Evolutionary conservation across 306 rosid species (phyloP), one percentile per base, ranked within the genome.

Genomic region (Boehmeria nivea): DNA sequence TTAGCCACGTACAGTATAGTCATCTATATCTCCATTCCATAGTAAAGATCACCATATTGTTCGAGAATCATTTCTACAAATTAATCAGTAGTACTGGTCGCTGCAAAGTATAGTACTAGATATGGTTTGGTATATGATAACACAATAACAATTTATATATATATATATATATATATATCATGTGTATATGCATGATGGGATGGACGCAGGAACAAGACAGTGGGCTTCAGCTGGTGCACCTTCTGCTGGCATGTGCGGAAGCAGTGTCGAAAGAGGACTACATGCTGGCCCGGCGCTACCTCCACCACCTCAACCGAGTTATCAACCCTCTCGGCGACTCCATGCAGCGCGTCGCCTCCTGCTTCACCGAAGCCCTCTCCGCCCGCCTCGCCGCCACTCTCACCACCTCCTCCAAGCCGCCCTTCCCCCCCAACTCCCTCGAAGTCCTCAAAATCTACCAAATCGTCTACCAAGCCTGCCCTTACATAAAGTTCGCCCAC

Each of bases 171-270:
- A n/a, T n/a, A n/a, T n/a, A n/a, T n/a, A n/a, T n/a, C n/a, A n/a
- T 11, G 13, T 55, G n/a, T n/a, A n/a, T n/a, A 31, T 31, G 36
- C 36, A 10, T 31, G 36, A 31, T n/a, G n/a, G n/a, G n/a, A n/a
- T n/a, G n/a, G n/a, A n/a, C n/a, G 46, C 60, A 84, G 88, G 95
- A 90, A 63, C 90, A 86, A 72, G 97, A 90, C 55, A 84, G 94
- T 34, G 97, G 97, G 16, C 95, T 90, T 46, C 95, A 90, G 71
- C 58, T 90, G 38, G 94, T 90, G 69, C 97, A 90, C 73, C 89
- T 90, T 24, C 88, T 86, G 33, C 89, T 90, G 33, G 95, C 95
- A 0, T 90, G 97, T 46, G 95, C 97, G 0, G 94, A 90, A 62
- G 94, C 95, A 23, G 95, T 84, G 2, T 87, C 95, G 0, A 90